Base-by-base conservation (phyloP, 1,139 yeast species). In the Debaryomyces psychrophilus region DNA sequence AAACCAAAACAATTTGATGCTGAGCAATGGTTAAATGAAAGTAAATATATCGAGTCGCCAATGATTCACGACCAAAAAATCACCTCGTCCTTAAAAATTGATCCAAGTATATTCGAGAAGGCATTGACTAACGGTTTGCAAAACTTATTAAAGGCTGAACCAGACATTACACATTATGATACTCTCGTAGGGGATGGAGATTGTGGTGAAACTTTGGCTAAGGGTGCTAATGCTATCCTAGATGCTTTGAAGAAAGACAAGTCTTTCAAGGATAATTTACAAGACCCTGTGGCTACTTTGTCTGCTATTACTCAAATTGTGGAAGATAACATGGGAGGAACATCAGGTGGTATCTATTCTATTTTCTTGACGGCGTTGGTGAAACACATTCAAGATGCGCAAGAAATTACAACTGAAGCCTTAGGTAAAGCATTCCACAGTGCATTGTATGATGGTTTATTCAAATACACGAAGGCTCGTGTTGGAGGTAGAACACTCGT, bases 181-280 rank as follows among this genome's bases (percentile, higher is more conserved):
- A 87, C 95, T 2, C 76, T 84, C 55, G 97, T 93, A 1, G 98
- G 98, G 50, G 98, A 92, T 64, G 98, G 98, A 56, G 98, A 92
- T 63, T 90, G 97, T 68, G 98, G 98, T 40, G 95, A 89, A 58
- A 92, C 97, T 0, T 71, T 92, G 51, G 89, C 84, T 12, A 78
- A 81, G 25, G 97, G 97, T 38, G 95, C 92, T 20, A 77, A 83
- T 46, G 90, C 90, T 1, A 79, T 92, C 37, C 68, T 81, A 37
- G 68, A 76, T 9, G 82, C 82, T 15, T 64, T 87, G 44, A 69
- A 75, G 22, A 60, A 67, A 9, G 71, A 82, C 28, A 27, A 49
- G n/a, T 50, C 54, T 2, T 65, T 64, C 46, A 61, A 71, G 41
- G 36, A 44, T 2, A 49, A 54, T 38, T 53, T 71, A 39, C 43